Base-by-base conservation (phyloP, 306 rosid species). In the Cicer judaicum region DNA sequence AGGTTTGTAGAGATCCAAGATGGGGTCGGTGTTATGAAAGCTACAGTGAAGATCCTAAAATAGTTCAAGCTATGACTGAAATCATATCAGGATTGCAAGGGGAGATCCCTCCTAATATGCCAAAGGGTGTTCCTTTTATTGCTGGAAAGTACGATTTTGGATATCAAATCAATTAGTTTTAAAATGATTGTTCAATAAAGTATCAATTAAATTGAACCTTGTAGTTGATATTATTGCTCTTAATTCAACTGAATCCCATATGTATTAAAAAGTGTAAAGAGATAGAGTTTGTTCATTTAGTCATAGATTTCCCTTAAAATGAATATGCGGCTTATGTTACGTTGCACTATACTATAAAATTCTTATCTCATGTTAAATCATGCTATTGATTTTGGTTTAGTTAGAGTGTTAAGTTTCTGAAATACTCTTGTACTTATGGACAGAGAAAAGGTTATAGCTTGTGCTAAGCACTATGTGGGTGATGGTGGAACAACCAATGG, bases 1-100 rank as follows among this genome's bases (percentile, higher is more conserved):
- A 85, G 89, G 89, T 85, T 2, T 85, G 89, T 73, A 82, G 89
- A 76, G 89, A 85, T 82, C 89, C 89, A 19, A 79, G 89, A 59
- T 82, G 89, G 89, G 89, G 89, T 67, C 82, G 89, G 21, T 85
- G 89, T 63, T 85, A 76, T 4, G 89, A 85, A 72, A 85, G 89
- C 56, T 85, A 82, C 80, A 76, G 89, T 11, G 89, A 85, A 76
- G 89, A 79, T 79, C 84, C 82, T 42, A 42, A 55, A 68, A 1
- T 82, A 55, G 86, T 85, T 68, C 71, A 82, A 73, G 80, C 78
- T 13, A 85, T 82, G 89, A 76, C 89, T 62, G 82, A 85, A 72
- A 49, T 82, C 62, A 50, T 85, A 76, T 40, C 76, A 46, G 89
- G 89, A 64, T 63, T 85, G 61, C 89, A 85, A 68, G 84, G 89